Conservation (phyloP, 768 basidiomycete genomes). For the Boletus speciosus region DNA sequence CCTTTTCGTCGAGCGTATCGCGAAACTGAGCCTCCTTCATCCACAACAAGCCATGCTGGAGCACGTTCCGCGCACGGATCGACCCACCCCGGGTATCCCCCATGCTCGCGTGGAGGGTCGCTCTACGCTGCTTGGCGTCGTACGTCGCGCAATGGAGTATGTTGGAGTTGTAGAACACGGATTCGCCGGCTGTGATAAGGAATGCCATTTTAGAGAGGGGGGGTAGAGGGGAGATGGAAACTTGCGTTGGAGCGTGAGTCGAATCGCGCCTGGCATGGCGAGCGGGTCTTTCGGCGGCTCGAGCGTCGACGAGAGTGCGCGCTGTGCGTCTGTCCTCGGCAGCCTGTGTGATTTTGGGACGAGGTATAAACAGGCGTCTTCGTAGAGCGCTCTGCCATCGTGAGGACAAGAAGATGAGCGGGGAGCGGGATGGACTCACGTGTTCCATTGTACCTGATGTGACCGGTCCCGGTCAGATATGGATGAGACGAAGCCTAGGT, state of each 20-base stretch:
- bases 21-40: constrained; percentile 55
- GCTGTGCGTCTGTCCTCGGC: constrained; percentile 56
- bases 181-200: constrained; percentile 51
- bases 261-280: constrained; percentile 67
- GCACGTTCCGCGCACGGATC: constrained; percentile 62
- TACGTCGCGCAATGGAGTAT: constrained; percentile 75
- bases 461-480: background rate
- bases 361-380: constrained; percentile 65
- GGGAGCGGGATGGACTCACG: constrained; percentile 40
- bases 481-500: background rate
- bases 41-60: constrained; percentile 73
- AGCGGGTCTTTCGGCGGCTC: constrained; percentile 55
- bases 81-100: constrained; percentile 62
- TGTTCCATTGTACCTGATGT: constrained; percentile 74
- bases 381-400: constrained; percentile 47
- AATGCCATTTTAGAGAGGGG: too few species aligned
- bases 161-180: constrained; percentile 78
- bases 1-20: constrained; percentile 41
- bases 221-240: background rate
- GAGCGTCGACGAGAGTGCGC: constrained; percentile 47
- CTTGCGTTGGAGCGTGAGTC: constrained; percentile 53
- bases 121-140: constrained; percentile 43
- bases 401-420: too few species aligned
- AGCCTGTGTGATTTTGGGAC: constrained; percentile 65
- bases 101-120: constrained; percentile 69